Conservation (phyloP, 1,139 yeast genomes). For the Debaryomyces sp. region DNA sequence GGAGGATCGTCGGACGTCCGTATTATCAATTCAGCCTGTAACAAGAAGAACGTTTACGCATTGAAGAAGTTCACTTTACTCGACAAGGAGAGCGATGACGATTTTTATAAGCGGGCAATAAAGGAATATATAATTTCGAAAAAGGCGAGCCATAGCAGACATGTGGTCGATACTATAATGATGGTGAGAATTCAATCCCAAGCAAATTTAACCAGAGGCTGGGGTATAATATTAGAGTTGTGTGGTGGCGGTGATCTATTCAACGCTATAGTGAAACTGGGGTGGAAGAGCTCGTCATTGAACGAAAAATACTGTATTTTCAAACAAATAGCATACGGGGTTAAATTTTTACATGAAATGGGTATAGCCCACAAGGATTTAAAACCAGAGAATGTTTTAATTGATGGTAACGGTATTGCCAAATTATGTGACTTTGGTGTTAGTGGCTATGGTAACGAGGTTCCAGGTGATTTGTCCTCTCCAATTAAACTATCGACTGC, state of each 20-base stretch:
- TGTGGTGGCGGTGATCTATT: constrained; percentile 61
- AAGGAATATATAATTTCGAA: constrained; percentile 67
- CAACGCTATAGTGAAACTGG: constrained; percentile 44
- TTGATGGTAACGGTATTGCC: constrained; percentile 59
- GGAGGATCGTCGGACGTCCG: constrained; percentile 77
- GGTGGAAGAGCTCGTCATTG: constrained; percentile 49
- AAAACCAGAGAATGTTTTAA: constrained; percentile 65
- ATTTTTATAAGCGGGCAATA: constrained; percentile 64
- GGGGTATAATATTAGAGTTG: constrained; percentile 75
- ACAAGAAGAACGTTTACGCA: constrained; percentile 52
- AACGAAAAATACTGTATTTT: constrained; percentile 62
- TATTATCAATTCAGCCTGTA: constrained; percentile 43
- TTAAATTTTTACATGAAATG: constrained; percentile 55
- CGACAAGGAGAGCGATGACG: constrained; percentile 61
- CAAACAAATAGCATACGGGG: constrained; percentile 58
- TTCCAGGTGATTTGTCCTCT: constrained; percentile 54
- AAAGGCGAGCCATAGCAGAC: constrained; percentile 52
- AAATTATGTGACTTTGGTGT: constrained; percentile 81
- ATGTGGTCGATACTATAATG: constrained; percentile 59
- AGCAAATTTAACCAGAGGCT: constrained; percentile 59
- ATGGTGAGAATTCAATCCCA: constrained; percentile 62
- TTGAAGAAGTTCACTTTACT: constrained; percentile 66
- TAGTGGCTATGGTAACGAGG: constrained; percentile 62
- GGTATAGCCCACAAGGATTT: constrained; percentile 67
- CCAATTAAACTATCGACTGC: constrained; percentile 48